phyloP scores from a whole-genome alignment of 352 stramenopile genomes.

The Pythium pyrilobum region DNA sequence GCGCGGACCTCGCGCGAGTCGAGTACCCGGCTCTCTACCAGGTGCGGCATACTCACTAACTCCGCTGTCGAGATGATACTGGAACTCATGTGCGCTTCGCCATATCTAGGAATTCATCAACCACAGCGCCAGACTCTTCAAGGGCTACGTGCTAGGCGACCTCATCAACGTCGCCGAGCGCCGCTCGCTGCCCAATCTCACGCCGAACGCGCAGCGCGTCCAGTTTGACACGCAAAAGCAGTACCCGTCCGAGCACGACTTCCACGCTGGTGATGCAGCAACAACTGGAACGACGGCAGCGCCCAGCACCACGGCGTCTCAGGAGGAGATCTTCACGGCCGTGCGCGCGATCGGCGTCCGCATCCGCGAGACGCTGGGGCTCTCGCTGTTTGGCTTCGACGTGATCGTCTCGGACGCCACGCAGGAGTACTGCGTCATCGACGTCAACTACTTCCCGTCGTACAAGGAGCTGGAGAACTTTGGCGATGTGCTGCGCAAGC shows the following conservation, averaged over 20 bases:
- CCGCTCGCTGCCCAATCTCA: constrained; percentile 68
- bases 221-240: constrained; percentile 80
- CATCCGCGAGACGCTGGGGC: constrained; percentile 52
- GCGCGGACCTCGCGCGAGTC: constrained; percentile 47
- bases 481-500: constrained; percentile 42
- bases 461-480: constrained; percentile 81
- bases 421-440: constrained; percentile 64
- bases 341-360: constrained; percentile 55
- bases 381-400: constrained; percentile 83
- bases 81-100: neutral
- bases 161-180: constrained; percentile 72
- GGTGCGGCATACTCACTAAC: constrained; percentile 19
- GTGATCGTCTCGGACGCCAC: constrained; percentile 69
- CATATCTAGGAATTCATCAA: constrained; percentile 74
- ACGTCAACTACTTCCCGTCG: constrained; percentile 88
- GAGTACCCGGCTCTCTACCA: constrained; percentile 65
- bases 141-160: constrained; percentile 79
- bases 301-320: constrained; percentile 16
- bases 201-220: constrained; percentile 40
- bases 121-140: constrained; percentile 72
- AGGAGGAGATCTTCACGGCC: constrained; percentile 49
- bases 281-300: neutral
- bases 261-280: constrained; percentile 25
- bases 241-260: constrained; percentile 65
- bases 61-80: neutral